Percentiles rank a stretch among this genome's conserved stretches.
Conservation (phyloP, 2,329 filamentous ascomycete genomes). For the Fusarium cicatricum region DNA sequence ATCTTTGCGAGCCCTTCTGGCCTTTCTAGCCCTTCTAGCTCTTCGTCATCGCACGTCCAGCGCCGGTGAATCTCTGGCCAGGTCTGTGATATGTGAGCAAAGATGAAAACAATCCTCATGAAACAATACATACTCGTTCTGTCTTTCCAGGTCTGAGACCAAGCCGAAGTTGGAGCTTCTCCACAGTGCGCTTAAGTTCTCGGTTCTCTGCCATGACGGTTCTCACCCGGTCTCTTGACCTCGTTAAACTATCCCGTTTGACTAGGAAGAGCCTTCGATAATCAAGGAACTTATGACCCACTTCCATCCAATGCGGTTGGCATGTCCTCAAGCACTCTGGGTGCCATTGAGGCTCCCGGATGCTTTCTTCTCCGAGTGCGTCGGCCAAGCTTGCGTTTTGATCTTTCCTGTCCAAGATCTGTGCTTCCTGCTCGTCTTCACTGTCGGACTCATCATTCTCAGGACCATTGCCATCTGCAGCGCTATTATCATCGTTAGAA, state of each 20-base stretch:
- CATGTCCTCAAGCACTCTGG: conserved; percentile 1
- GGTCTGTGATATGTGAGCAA: conserved; percentile 7
- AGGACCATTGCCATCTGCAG: neutral
- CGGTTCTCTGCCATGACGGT: neutral
- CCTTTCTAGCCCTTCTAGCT: accelerated
- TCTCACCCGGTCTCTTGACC: neutral
- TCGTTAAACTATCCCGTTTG: neutral
- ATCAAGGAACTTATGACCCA: accelerated
- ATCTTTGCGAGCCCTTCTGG: too few relatives aligned
- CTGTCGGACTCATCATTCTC: neutral
- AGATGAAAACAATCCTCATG: accelerated
- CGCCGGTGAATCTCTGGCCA: conserved; percentile 1
- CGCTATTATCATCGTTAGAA: neutral
- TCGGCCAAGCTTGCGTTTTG: accelerated
- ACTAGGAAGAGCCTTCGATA: neutral
- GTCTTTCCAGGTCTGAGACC: neutral
- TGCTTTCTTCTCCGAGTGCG: neutral
- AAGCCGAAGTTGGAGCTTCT: too few relatives aligned
- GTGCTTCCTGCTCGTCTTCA: too few relatives aligned
- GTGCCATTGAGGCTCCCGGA: neutral
- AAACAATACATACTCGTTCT: conserved; percentile 2
- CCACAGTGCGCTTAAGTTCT: neutral
- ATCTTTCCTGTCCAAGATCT: neutral
- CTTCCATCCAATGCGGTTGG: neutral
- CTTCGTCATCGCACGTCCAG: neutral